Evolutionary conservation across 306 rosid genomes (phyloP).

Genomic region (Sindora glabra): DNA sequence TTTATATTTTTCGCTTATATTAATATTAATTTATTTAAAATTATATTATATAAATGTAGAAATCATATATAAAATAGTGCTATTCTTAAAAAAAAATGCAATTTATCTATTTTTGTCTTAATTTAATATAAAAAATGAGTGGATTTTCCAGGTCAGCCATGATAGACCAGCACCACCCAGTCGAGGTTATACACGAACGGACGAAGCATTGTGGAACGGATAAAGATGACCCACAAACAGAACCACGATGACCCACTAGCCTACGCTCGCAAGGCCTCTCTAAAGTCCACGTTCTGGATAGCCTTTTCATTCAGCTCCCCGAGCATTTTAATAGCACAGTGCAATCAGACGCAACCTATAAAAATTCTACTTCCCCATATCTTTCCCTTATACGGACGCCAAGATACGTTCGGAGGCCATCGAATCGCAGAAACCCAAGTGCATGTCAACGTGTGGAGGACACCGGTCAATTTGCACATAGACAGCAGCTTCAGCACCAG

Average conservation of each 20-base stretch:
- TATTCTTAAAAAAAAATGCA: too few relatives aligned
- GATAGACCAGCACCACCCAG: constrained; percentile 50
- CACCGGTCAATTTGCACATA: neutral
- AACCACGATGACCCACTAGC: neutral
- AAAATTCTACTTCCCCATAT: neutral
- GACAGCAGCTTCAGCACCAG: neutral
- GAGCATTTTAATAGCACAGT: neutral
- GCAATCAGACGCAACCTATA: neutral
- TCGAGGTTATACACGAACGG: constrained; percentile 30
- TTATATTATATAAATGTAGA: too few relatives aligned
- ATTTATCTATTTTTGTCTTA: neutral
- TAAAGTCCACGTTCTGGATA: neutral
- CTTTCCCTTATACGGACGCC: constrained; percentile 31
- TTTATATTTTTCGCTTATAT: too few relatives aligned
- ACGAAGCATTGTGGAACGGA: constrained; percentile 28
- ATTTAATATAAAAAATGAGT: neutral
- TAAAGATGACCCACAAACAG: constrained; percentile 18
- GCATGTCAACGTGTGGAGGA: constrained; percentile 66
- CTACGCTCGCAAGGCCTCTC: neutral
- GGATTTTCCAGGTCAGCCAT: constrained; percentile 15
- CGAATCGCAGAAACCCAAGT: constrained; percentile 28
- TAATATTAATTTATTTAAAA: too few relatives aligned
- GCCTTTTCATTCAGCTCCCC: neutral
- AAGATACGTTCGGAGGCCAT: constrained; percentile 44
- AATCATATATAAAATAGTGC: too few relatives aligned